phyloP scores from a whole-genome alignment of 139 green algal species.

The Closterium sp. region DNA sequence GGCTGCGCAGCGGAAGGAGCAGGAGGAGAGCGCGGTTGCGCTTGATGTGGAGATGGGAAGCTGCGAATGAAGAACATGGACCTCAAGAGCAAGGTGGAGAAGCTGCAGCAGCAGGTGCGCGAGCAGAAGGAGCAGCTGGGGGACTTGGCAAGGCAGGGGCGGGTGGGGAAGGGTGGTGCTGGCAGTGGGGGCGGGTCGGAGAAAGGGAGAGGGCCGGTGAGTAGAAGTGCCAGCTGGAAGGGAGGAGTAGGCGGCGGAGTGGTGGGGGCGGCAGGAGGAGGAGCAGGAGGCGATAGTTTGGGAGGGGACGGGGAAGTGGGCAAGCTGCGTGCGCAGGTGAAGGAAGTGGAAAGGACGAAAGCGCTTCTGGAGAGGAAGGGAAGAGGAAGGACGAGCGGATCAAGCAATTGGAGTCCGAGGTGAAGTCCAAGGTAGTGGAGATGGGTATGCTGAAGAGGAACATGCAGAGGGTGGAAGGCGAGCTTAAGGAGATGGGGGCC shows the following conservation, averaged over 20 bases:
- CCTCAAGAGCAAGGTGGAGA: not conserved
- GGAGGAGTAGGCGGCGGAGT: too few relatives aligned
- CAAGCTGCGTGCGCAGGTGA: not conserved
- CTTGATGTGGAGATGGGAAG: not conserved
- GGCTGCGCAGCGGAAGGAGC: not conserved
- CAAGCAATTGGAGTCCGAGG: not conserved
- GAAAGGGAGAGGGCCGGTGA: not conserved
- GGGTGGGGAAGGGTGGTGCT: not conserved
- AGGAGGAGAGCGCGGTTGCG: not conserved
- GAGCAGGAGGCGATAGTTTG: not conserved
- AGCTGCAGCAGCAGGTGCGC: not conserved
- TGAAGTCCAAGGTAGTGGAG: not conserved
- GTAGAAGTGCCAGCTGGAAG: not conserved
- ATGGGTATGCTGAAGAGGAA: not conserved
- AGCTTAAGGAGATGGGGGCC: not conserved
- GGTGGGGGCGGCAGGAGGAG: too few relatives aligned
- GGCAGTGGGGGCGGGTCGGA: not conserved
- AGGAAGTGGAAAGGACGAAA: not conserved
- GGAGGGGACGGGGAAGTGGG: not conserved
- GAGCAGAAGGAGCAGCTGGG: not conserved
- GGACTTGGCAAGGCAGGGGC: not conserved
- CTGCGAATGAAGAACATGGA: conserved; percentile 7
- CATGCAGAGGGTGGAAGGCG: not conserved
- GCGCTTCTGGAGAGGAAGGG: not conserved
- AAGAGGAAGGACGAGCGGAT: not conserved